Evolutionary conservation across 805 yeast genomes (phyloP), one percentile per base, ranked within the genome.

Genomic region (Candida ipomoeae): DNA sequence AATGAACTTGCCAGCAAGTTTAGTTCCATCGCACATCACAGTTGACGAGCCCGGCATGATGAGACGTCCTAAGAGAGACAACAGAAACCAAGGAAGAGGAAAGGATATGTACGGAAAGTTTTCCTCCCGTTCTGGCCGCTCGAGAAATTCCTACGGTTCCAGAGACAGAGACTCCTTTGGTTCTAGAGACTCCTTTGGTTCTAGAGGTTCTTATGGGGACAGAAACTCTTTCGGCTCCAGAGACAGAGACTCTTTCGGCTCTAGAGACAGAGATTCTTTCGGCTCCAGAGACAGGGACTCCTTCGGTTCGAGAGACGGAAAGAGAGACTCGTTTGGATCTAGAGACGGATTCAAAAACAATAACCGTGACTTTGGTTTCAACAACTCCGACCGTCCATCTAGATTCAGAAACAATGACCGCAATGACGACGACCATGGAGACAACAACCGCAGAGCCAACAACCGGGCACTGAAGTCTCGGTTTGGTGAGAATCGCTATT

Each of bases 11-110:
- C 61, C 61, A 10, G 43, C 55, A 18, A 20, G 43, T 46, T 53
- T 56, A 32, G 57, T 55, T 33, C 60, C 60, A 1, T 55, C 53
- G 40, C 49, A 52, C 40, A 47, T 56, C 21, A 49, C 54, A 42
- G 56, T 55, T 31, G 58, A 55, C 35, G 48, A 53, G 23, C 55
- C 56, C 6, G n/a, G 36, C 15, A 31, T 37, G 29, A 44, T 53
- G 43, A 53, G 52, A 15, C 45, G 45, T 17, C 37, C 21, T 1
- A 41, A 20, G 37, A 41, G 17, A 17, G n/a, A 32, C 14, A 31
- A 31, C 7, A 31, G 26, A 18, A 26, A 36, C 14, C 14, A 10
- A 6, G 43, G 43, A 1, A 10, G 33, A 6, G 31, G 41, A 23
- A 14, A 31, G 10, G 41, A 17, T n/a, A 11, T 23, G 41, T 21